Base-by-base conservation (phyloP, 805 yeast species). In the Spathaspora boniae region DNA sequence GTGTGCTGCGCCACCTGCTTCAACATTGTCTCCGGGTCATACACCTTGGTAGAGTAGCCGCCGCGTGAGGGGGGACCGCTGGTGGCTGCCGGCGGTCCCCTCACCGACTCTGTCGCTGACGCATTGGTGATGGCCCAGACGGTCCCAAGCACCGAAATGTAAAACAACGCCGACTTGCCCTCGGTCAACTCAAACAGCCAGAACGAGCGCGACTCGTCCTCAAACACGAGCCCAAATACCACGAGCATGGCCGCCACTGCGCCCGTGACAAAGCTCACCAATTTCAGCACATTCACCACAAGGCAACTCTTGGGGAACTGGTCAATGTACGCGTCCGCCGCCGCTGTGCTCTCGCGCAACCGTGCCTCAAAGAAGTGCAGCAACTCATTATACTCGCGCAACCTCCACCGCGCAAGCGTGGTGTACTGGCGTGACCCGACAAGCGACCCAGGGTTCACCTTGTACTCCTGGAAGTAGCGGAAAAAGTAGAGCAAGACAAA, bases 341-440 rank as follows among this genome's bases (percentile, higher is more conserved):
- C 80, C 11, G 77, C 84, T 20, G 78, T 74, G 34, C 96, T 86
- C 41, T 86, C 60, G 31, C 80, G 85, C 26, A 93, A 60, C 33
- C 99, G 68, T 47, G 81, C 79, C 38, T 79, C 78, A 60, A 93
- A 93, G 18, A 91, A 70, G 58, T 93, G 98, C 29, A 86, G 86
- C 6, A 93, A 68, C 54, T 93, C 99, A 58, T 93, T 93, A 54
- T 84, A 86, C 51, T 93, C 99, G 38, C 99, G 68, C 50, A 93
- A 74, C 54, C 82, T 86, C 98, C 98, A 93, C 50, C 85, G 89
- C 0, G 98, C 97, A 59, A 76, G 77, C 0, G 97, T 96, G 0
- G 98, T 86, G 53, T 87, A 93, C 48, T 88, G 95, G 31, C 98
- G 68, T 34, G 65, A 53, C 4, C 67, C 68, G 2, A 88, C 71